Base-by-base conservation (phyloP, 352 stramenopile genomes). In the Thalassiosira livingstoniorum region DNA sequence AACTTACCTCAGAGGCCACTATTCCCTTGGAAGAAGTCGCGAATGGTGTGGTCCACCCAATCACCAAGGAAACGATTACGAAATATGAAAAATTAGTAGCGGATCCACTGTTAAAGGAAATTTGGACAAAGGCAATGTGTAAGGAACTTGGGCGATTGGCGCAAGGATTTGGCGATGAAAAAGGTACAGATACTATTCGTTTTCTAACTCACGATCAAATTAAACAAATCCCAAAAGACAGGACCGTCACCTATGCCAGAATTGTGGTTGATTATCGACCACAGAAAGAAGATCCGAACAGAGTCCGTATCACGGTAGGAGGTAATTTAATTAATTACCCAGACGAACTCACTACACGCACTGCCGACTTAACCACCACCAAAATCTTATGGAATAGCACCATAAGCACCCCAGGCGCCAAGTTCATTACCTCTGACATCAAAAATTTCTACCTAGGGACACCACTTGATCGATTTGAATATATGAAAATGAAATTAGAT, bases 341-440 rank as follows among this genome's bases (percentile, higher is more conserved):
- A 18, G 42, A 18, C 21, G 55, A 73, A 31, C n/a, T 53, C 0
- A 69, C 37, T 34, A 86, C 82, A 10, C 29, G 63, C 15, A 82
- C 47, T 21, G 29, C 63, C 2, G 72, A 76, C 29, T 23, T 85
- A 2, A 66, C 47, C 1, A 81, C 71, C 2, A 31, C 51, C 7
- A 81, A 85, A 73, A 27, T 69, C 3, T 18, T 71, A 10, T 42
- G 62, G 60, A 85, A 82, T 39, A 78, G 53, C 43, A 31, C 70
- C 23, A 27, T 86, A 4, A 31, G 1, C 61, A 58, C 47, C 21
- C 11, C 11, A 7, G 47, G 21, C 10, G 47, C 47, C 11, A 58
- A 58, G 21, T 58, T 58, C 21, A 10, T 7, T n/a, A 58, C 11
- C 7, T 5, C 27, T 27, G 47, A 58, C 47, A 15, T 58, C 47